A percentile compares a stretch with the other conserved stretches of the same genome.
These are phyloP conservation scores for Climacium dendroides DNA, from an alignment of 225 moss, liverwort and hornwort genomes.

Conservation along the genomic window DNA sequence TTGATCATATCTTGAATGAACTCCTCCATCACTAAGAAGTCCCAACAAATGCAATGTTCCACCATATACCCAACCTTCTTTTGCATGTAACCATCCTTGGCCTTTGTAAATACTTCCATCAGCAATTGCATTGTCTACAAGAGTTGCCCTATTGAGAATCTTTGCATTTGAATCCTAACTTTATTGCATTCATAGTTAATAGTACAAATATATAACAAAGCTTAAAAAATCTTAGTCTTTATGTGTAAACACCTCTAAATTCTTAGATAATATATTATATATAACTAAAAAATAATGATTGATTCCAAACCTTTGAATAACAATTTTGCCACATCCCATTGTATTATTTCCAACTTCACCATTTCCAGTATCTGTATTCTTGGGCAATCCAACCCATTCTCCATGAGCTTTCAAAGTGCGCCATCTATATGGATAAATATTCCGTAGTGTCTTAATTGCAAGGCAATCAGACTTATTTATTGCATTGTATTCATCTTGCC, in stretches of 20 bases:
- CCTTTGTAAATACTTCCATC: constrained; percentile 42
- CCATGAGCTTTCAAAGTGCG: constrained; percentile 76
- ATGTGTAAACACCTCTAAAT: background rate
- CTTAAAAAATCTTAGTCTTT: background rate
- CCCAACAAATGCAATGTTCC: constrained; percentile 77
- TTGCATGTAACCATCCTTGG: constrained; percentile 47
- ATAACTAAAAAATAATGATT: too few species aligned
- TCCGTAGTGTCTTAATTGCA: constrained; percentile 31
- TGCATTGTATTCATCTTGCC: constrained; percentile 65
- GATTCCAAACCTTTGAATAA: constrained; percentile 43
- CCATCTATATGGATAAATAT: constrained; percentile 47
- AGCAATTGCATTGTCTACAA: constrained; percentile 59
- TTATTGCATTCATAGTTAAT: background rate
- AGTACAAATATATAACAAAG: background rate
- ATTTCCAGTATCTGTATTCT: constrained; percentile 44
- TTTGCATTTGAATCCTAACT: background rate
- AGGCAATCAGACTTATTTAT: constrained; percentile 40
- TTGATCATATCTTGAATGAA: constrained; percentile 72
- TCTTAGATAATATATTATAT: background rate
- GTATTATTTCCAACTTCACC: constrained; percentile 80
- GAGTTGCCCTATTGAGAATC: constrained; percentile 30
- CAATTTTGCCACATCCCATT: constrained; percentile 71
- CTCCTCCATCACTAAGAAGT: constrained; percentile 72
- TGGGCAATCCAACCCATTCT: constrained; percentile 68
- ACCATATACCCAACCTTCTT: constrained; percentile 53